Conservation (phyloP, 495 filamentous ascomycete genomes). For the Penicillium daleae region DNA sequence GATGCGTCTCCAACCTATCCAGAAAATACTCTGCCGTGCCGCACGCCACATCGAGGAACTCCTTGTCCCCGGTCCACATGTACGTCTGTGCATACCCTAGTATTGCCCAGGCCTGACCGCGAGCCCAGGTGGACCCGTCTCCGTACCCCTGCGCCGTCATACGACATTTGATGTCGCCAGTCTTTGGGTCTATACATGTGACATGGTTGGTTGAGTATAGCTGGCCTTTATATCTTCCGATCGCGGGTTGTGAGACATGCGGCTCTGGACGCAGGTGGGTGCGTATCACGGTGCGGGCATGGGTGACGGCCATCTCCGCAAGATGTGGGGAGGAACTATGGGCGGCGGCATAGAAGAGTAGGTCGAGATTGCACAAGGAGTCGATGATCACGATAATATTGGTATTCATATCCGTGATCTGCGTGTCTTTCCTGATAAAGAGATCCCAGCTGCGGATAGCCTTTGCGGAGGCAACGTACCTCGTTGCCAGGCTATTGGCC, state of each 20-base stretch:
- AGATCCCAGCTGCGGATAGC: constrained; percentile 47
- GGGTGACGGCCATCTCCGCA: constrained; percentile 39
- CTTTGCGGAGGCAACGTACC: constrained; percentile 37
- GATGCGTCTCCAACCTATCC: constrained; percentile 11
- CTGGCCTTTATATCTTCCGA: background rate
- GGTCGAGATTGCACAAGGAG: constrained; percentile 16
- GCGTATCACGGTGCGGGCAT: constrained; percentile 36
- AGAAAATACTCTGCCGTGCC: constrained; percentile 12
- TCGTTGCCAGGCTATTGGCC: constrained; percentile 37
- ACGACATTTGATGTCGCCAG: constrained; percentile 28
- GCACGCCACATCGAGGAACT: constrained; percentile 31
- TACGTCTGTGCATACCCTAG: constrained; percentile 50
- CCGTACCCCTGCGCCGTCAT: constrained; percentile 47
- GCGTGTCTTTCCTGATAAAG: background rate
- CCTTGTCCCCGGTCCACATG: constrained; percentile 42
- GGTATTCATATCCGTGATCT: background rate
- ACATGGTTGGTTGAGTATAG: constrained; percentile 40
- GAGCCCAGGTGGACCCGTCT: constrained; percentile 45
- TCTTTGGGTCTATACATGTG: constrained; percentile 42
- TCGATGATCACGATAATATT: constrained; percentile 22
- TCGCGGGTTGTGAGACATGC: background rate
- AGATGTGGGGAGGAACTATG: background rate
- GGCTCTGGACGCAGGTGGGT: constrained; percentile 29
- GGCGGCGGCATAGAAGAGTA: constrained; percentile 14
- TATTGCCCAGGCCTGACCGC: constrained; percentile 54